phyloP scores from a whole-genome alignment of 257 asterid genomes.

The Solanum arcanum region DNA sequence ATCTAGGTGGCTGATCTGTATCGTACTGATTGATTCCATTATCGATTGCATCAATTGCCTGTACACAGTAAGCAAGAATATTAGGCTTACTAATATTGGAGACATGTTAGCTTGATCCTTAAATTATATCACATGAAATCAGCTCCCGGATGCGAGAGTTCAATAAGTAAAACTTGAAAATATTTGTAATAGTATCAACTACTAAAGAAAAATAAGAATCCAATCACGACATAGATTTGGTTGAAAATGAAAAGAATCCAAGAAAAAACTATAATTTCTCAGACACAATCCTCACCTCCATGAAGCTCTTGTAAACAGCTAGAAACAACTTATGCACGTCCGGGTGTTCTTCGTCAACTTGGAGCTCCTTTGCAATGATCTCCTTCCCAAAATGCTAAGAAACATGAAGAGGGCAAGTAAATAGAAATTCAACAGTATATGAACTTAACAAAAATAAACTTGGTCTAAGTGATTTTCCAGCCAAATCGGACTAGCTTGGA shows the following conservation, averaged over 20 bases:
- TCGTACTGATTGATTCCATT: slow-evolving; percentile 19
- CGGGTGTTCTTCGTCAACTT: slow-evolving; percentile 7
- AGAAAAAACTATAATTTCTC: background rate
- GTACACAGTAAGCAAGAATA: background rate
- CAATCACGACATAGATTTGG: background rate
- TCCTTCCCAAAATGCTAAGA: slow-evolving; percentile 9
- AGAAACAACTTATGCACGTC: slow-evolving; percentile 8
- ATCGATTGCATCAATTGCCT: slow-evolving; percentile 22
- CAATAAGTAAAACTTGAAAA: background rate
- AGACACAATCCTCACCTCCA: background rate
- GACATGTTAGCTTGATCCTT: background rate
- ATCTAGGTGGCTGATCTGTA: slow-evolving; percentile 14
- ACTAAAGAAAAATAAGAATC: background rate
- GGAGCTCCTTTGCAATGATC: slow-evolving; percentile 12
- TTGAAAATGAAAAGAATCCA: background rate
- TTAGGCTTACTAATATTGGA: background rate
- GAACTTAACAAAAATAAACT: background rate
- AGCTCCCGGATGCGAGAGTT: background rate
- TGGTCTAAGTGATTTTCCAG: background rate
- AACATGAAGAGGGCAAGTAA: background rate
- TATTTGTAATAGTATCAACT: background rate
- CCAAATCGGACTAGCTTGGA: background rate
- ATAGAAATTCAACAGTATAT: background rate
- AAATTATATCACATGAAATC: background rate
- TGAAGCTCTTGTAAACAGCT: slow-evolving; percentile 11